phyloP scores from a whole-genome alignment of 495 filamentous ascomycete species.

The Penicillium fimorum region DNA sequence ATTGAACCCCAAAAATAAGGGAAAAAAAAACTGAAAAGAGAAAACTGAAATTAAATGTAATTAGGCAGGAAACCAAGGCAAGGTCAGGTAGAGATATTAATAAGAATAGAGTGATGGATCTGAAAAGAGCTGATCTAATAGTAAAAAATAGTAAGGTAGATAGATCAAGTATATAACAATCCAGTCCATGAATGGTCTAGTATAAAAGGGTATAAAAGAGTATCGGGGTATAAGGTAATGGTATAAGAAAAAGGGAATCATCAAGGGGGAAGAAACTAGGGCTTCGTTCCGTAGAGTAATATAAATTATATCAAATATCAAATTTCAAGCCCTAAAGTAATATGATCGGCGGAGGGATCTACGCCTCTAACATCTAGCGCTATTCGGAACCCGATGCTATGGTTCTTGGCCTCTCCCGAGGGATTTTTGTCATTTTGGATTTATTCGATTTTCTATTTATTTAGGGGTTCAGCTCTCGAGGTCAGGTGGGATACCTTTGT shows the following conservation, averaged over 20 bases:
- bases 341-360: constrained; percentile 17
- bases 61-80: constrained; percentile 9
- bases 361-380: constrained; percentile 8
- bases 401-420: constrained; percentile 19
- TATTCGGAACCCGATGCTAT: constrained; percentile 28
- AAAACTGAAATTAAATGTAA: constrained; percentile 10
- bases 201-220: background rate
- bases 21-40: background rate
- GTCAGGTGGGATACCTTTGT: constrained; percentile 15
- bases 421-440: background rate
- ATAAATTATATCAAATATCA: background rate
- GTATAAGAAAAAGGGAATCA: background rate
- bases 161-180: constrained; percentile 1
- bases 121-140: constrained; percentile 13
- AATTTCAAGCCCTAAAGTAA: background rate
- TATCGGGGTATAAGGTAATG: background rate
- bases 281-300: background rate
- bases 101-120: constrained; percentile 14
- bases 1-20: too few relatives aligned
- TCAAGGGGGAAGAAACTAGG: constrained; percentile 1
- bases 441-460: background rate
- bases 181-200: constrained; percentile 3
- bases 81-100: constrained; percentile 13
- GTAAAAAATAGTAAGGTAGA: background rate
- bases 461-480: constrained; percentile 3